Base-by-base conservation (phyloP, 1,139 yeast genomes). In the Pichia sp. region DNA sequence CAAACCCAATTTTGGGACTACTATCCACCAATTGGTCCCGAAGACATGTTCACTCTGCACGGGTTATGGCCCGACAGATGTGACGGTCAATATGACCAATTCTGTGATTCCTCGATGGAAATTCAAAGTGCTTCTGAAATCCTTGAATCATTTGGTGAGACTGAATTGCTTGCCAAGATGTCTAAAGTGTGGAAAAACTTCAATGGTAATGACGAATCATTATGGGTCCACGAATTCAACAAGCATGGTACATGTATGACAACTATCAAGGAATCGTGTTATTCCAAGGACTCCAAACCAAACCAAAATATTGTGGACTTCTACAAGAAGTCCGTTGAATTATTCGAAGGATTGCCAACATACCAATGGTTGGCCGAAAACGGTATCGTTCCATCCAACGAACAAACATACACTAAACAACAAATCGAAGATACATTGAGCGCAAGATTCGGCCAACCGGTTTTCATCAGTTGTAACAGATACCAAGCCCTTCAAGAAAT, bases 1-100 rank as follows among this genome's bases (percentile, higher is more conserved):
- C 87, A 83, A 59, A 88, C 98, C 0, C 98, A 93, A 64, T 90
- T 91, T 67, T 93, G 98, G 98, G 96, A 90, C 65, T 88, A 86
- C 61, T 71, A 72, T 51, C 97, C 97, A 0, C 82, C 94, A 2
- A 74, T 84, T 51, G 96, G 96, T 2, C 85, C 88, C 1, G 72
- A 77, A 41, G 84, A 89, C 55, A 71, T 80, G 52, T 93, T 89
- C 67, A 93, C 98, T 0, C 69, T 88, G 32, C 95, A 87, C 63
- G 96, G 96, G 0, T 67, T 86, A 44, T 87, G 96, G 96, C 89
- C 91, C 6, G 94, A 87, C 63, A 77, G 79, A 58, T 87, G 96
- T 63, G 80, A 77, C 58, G 95, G 95, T 1, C 72, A 83, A 0
- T 87, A 73, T 62, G 80, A 78, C 48, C 89, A 83, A 65, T 89